These are phyloP conservation scores for Exobasidium cylindrosporum DNA, from an alignment of 1,284 basidiomycete species.

Conservation along the genomic window DNA sequence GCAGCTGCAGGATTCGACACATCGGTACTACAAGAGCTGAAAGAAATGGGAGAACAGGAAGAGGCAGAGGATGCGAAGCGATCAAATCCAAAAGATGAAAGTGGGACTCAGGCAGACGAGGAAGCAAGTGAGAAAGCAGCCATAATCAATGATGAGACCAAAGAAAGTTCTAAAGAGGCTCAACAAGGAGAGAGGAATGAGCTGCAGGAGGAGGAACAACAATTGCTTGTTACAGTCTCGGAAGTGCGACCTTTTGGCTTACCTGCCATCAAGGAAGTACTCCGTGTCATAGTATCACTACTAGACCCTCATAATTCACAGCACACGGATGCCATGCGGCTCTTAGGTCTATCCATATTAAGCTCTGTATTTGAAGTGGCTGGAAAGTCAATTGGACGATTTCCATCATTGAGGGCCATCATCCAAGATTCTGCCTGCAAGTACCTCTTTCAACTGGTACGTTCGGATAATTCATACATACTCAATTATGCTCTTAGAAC, in stretches of 20 bases:
- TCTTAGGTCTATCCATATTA: conserved; percentile 82
- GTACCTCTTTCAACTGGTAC: conserved; percentile 70
- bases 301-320: conserved; percentile 90
- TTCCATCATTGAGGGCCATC: conserved; percentile 70
- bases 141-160: conserved; percentile 8
- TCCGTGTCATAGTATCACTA: conserved; percentile 90
- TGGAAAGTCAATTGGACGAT: conserved; percentile 66
- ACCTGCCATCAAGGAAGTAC: conserved; percentile 85
- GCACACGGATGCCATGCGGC: conserved; percentile 92
- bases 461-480: conserved; percentile 75
- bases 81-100: background rate
- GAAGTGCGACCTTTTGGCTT: conserved; percentile 68
- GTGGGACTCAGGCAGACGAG: conserved; percentile 10
- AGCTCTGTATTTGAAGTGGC: conserved; percentile 85
- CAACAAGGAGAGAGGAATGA: background rate
- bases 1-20: conserved; percentile 28
- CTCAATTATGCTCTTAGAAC: conserved; percentile 78
- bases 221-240: background rate
- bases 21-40: conserved; percentile 31
- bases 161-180: background rate
- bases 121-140: background rate
- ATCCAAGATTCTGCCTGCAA: conserved; percentile 89
- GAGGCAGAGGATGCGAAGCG: conserved; percentile 12
- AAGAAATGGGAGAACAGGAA: conserved; percentile 36
- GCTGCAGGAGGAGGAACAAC: conserved; percentile 27